Base-by-base conservation (phyloP, 2,329 filamentous ascomycete species). In the Nakataea oryzae region DNA sequence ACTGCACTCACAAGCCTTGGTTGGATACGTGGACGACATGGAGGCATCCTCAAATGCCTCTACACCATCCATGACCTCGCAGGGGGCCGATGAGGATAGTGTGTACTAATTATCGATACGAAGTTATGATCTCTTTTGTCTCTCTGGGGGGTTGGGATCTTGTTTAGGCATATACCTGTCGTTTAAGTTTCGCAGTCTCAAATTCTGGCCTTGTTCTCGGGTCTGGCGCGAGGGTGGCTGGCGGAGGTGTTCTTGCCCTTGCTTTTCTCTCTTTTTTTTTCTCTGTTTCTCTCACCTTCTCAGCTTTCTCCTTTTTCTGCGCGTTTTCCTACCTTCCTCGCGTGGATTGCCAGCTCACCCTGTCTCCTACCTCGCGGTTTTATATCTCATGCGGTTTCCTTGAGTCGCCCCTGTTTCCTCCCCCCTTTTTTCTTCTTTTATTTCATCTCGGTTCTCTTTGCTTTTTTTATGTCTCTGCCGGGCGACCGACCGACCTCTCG, bases 1-100 rank as follows among this genome's bases (percentile, higher is more conserved):
- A 73, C 86, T 97, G 63, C 93, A 97, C 77, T 90, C 93, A 50
- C 93, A 97, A 78, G 93, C 95, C 67, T 86, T 99, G 41, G 86
- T 93, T 67, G 93, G 93, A 74, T 97, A 96, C 72, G 92, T 97
- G 73, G 93, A 97, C 73, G 89, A 93, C 69, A 80, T 85, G 68
- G 85, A 88, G 74, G 85, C 80, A 68, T 87, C 85, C 67, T 86
- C 84, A n/a, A 86, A 84, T 68, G 85, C 85, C 60, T 87, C 86
- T 59, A 88, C 86, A 63, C 86, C 86, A 62, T 88, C 86, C 65
- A 89, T 89, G 85, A 87, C 82, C 62, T 89, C 86, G 59, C 86
- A 88, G 70, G 86, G 86, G 62, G 85, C 82, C 58, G 86, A 89
- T 69, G 86, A 89, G 76, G 85, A 87, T 70, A 88, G 86, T 78